These are phyloP conservation scores for Magnolia sinica DNA, from an alignment of 164 flowering plant genomes.

Conservation along the genomic window DNA sequence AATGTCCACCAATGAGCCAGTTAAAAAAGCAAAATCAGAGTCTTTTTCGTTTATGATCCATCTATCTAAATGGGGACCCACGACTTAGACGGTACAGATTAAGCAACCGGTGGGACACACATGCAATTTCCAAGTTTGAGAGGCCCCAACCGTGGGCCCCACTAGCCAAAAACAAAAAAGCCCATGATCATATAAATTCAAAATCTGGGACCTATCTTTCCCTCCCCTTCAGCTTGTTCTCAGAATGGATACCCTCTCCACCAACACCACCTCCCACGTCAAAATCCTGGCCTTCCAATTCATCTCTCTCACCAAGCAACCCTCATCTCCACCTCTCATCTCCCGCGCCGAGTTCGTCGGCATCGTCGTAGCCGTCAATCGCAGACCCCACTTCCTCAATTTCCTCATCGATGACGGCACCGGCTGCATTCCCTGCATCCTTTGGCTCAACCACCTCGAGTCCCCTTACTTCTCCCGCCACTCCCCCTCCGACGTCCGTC, in stretches of 20 bases:
- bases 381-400: slow-evolving; percentile 54
- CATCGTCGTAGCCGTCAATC: slow-evolving; percentile 48
- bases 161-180: too few species aligned
- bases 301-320: slow-evolving; percentile 33
- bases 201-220: too few species aligned
- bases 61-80: too few species aligned
- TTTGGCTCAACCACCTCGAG: slow-evolving; percentile 74
- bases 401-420: slow-evolving; percentile 81
- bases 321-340: slow-evolving; percentile 28
- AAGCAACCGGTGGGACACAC: too few species aligned
- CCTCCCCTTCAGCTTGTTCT: too few species aligned
- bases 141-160: too few species aligned
- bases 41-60: too few species aligned
- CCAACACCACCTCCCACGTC: slow-evolving; percentile 40
- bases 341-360: slow-evolving; percentile 63
- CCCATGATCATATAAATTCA: too few species aligned
- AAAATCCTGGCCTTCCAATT: slow-evolving; percentile 77
- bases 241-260: slow-evolving; percentile 24
- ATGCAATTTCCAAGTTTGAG: too few species aligned
- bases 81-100: too few species aligned
- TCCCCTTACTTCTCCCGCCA: slow-evolving; percentile 46
- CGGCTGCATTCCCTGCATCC: slow-evolving; percentile 63
- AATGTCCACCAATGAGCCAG: too few species aligned
- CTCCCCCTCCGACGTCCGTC: slow-evolving; percentile 46
- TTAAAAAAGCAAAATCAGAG: too few species aligned